These are phyloP conservation scores for Apiospora hydei DNA, from an alignment of 2,329 filamentous ascomycete genomes.

Conservation along the genomic window DNA sequence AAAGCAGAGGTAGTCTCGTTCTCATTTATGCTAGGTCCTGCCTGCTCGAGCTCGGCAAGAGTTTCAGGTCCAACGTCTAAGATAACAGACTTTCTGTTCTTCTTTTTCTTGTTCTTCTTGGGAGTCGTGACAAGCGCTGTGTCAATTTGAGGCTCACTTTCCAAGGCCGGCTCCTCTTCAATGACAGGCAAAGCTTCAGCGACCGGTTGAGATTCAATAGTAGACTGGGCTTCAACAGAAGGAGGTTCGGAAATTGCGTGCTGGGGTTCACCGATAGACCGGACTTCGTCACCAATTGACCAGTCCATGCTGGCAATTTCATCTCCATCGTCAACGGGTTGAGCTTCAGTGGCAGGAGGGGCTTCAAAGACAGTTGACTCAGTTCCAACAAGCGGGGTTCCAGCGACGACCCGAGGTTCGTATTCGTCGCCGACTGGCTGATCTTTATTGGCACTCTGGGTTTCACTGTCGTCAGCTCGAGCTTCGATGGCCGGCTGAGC, in stretches of 20 bases:
- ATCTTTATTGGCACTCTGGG: background rate
- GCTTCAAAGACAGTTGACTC: background rate
- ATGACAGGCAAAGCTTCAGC: background rate
- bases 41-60: background rate
- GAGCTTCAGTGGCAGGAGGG: background rate
- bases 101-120: conserved; percentile 46
- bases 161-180: conserved; percentile 2
- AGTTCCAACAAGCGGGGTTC: background rate
- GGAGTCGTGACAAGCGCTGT: conserved; percentile 34
- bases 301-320: background rate
- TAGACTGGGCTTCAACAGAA: background rate
- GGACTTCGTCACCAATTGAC: background rate
- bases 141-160: conserved; percentile 17
- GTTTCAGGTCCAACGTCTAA: conserved; percentile 21
- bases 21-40: background rate
- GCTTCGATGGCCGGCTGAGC: background rate
- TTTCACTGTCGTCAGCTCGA: too few relatives aligned
- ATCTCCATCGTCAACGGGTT: conserved; percentile 19
- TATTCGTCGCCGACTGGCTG: background rate
- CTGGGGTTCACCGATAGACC: background rate
- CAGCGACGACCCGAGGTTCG: too few relatives aligned
- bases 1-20: background rate
- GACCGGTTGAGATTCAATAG: background rate
- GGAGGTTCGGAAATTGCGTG: background rate
- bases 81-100: conserved; percentile 38